A percentile compares a stretch with the other conserved stretches of the same genome.
phyloP scores from a whole-genome alignment of 768 basidiomycete species.

The Gelatoporia subvermispora region DNA sequence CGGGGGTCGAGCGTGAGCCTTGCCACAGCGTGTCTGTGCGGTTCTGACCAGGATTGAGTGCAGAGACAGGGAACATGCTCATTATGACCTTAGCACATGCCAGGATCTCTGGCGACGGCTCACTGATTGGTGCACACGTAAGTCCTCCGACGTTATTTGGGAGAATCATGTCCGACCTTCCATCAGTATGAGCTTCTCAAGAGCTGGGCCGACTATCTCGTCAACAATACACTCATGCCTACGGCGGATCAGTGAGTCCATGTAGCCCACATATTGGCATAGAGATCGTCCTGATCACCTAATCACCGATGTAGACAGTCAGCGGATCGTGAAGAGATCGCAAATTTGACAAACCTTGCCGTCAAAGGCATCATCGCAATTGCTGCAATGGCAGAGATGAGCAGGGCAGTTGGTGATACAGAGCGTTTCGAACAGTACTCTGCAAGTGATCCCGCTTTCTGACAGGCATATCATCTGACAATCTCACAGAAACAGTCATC shows the following conservation, averaged over 20 bases:
- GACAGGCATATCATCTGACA: too few relatives aligned
- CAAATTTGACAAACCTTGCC: constrained; percentile 19
- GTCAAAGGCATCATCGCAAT: constrained; percentile 22
- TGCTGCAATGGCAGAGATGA: constrained; percentile 18
- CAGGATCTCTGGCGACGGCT: constrained; percentile 21
- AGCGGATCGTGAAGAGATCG: constrained; percentile 6
- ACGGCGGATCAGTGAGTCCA: constrained; percentile 5
- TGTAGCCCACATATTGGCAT: background rate
- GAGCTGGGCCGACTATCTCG: constrained; percentile 21
- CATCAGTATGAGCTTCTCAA: constrained; percentile 19
- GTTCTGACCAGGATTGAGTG: too few relatives aligned
- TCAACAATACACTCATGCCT: constrained; percentile 12
- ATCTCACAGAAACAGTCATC: background rate
- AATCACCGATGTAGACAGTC: constrained; percentile 1
- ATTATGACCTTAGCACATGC: constrained; percentile 26
- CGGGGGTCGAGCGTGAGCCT: constrained; percentile 9
- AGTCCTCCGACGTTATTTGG: too few relatives aligned
- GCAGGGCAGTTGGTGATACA: constrained; percentile 8
- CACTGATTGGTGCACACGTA: constrained; percentile 18
- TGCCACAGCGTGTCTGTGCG: too few relatives aligned
- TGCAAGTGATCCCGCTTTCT: too few relatives aligned
- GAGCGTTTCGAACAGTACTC: constrained; percentile 10
- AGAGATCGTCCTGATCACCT: background rate
- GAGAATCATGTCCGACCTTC: background rate
- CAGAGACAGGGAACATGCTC: constrained; percentile 30